Conservation (phyloP, 176 grass and related monocot genomes). For the Carex cristatella region DNA sequence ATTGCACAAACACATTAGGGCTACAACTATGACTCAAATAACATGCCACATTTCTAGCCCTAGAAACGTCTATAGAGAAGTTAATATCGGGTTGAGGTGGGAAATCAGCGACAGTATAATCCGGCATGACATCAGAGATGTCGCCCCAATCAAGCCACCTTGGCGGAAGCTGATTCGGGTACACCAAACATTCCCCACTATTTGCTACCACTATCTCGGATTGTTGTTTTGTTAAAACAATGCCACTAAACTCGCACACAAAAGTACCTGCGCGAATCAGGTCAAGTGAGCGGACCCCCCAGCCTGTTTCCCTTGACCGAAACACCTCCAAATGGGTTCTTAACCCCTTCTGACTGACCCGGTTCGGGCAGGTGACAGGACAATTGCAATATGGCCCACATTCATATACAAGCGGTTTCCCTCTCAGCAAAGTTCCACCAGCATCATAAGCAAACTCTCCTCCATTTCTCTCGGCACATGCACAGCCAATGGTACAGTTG, state of each 20-base stretch:
- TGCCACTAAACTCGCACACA: conserved; percentile 92
- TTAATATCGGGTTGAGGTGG: conserved; percentile 44
- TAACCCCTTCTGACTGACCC: conserved; percentile 89
- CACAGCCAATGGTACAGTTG: conserved; percentile 72
- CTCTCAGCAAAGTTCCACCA: conserved; percentile 55
- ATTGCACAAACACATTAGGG: conserved; percentile 93
- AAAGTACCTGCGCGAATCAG: conserved; percentile 83
- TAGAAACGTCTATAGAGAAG: conserved; percentile 90
- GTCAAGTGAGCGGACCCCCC: conserved; percentile 95
- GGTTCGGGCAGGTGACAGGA: conserved; percentile 68
- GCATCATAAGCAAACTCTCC: conserved; percentile 79
- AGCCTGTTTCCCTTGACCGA: conserved; percentile 82
- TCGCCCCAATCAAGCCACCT: conserved; percentile 97
- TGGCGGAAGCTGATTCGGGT: conserved; percentile 65
- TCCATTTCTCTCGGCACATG: conserved; percentile 68
- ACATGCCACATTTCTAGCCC: conserved; percentile 89
- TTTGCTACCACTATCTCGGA: conserved; percentile 48
- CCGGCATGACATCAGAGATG: conserved; percentile 76
- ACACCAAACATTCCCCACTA: conserved; percentile 65
- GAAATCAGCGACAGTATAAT: conserved; percentile 53
- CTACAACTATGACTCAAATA: conserved; percentile 98
- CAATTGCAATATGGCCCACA: conserved; percentile 80
- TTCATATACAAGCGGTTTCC: conserved; percentile 85
- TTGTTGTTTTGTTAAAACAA: conserved; percentile 73
- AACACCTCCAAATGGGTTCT: conserved; percentile 75